Evolutionary conservation across 306 rosid genomes (phyloP).

Genomic region (Luffa acutangula): DNA sequence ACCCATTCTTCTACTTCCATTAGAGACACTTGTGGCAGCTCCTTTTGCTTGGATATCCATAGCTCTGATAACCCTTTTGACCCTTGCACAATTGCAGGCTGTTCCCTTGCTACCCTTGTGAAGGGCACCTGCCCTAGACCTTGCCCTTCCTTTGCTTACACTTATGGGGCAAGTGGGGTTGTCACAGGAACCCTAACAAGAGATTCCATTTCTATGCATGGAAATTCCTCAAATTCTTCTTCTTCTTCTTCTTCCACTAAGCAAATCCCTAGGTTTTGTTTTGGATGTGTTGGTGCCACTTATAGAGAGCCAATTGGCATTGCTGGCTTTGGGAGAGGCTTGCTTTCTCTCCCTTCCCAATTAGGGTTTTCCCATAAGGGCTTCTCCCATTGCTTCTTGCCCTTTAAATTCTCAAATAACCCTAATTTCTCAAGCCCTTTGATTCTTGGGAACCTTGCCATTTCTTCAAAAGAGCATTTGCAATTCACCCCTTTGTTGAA

Average conservation of each 20-base stretch:
- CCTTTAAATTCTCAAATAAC: constrained; percentile 44
- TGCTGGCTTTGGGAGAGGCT: constrained; percentile 46
- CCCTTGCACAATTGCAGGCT: constrained; percentile 38
- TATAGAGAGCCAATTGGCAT: constrained; percentile 44
- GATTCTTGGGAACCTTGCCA: constrained; percentile 28
- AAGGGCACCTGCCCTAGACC: constrained; percentile 34
- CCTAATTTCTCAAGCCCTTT: constrained; percentile 45
- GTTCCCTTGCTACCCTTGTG: constrained; percentile 27
- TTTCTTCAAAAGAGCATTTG: constrained; percentile 23
- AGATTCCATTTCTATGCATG: constrained; percentile 31
- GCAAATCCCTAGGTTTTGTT: constrained; percentile 30
- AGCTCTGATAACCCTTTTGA: constrained; percentile 37
- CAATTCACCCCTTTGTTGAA: constrained; percentile 45
- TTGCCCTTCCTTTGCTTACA: constrained; percentile 45
- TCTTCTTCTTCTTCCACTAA: neutral
- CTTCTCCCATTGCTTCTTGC: constrained; percentile 44
- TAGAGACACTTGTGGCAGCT: constrained; percentile 33
- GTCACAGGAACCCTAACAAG: constrained; percentile 26
- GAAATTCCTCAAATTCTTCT: constrained; percentile 2
- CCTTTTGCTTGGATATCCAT: constrained; percentile 33
- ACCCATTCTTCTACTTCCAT: constrained; percentile 28
- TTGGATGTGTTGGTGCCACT: constrained; percentile 40
- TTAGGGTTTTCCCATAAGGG: constrained; percentile 35
- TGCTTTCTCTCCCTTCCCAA: constrained; percentile 41
- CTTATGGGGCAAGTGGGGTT: constrained; percentile 36